phyloP scores from a whole-genome alignment of 2,329 filamentous ascomycete genomes.

The Periconia sp. region DNA sequence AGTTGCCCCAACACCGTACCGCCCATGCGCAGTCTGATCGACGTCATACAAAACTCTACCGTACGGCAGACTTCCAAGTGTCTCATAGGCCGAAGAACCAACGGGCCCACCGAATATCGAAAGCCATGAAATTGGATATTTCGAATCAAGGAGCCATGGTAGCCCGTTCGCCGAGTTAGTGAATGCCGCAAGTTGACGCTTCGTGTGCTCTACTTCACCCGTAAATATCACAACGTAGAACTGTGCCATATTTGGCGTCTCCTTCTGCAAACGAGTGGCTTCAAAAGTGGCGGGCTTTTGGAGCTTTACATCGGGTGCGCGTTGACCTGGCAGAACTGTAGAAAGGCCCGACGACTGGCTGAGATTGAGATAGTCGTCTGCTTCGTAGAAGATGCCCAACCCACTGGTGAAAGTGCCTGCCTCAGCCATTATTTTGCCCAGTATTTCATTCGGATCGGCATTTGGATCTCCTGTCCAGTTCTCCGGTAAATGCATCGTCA shows the following conservation, averaged over 20 bases:
- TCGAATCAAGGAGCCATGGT: conserved; percentile 13
- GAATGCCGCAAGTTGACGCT: conserved; percentile 12
- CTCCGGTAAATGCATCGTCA: conserved; percentile 39
- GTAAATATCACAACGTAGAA: conserved; percentile 50
- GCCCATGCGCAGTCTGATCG: conserved; percentile 30
- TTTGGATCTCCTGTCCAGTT: conserved; percentile 33
- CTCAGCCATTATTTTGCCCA: conserved; percentile 28
- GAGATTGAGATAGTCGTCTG: conserved; percentile 40
- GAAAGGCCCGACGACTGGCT: conserved; percentile 2
- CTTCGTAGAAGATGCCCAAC: conserved; percentile 35
- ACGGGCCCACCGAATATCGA: conserved; percentile 28
- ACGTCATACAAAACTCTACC: conserved; percentile 42
- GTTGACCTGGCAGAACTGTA: conserved; percentile 42
- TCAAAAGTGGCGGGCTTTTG: conserved; percentile 51
- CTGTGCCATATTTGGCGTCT: conserved; percentile 46
- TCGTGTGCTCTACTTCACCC: conserved; percentile 31
- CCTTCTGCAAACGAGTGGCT: conserved; percentile 46
- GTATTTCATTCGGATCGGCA: conserved; percentile 29
- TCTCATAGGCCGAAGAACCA: conserved; percentile 32
- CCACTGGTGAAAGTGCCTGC: conserved; percentile 35
- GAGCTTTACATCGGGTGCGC: conserved; percentile 51
- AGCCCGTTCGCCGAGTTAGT: conserved; percentile 7
- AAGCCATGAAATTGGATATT: conserved; percentile 23
- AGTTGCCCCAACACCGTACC: conserved; percentile 29
- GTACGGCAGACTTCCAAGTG: conserved; percentile 31